Percentiles rank a stretch among this genome's conserved stretches.
Evolutionary conservation across 768 basidiomycete genomes (phyloP).

Genomic region (Hysterangium stoloniferum): DNA sequence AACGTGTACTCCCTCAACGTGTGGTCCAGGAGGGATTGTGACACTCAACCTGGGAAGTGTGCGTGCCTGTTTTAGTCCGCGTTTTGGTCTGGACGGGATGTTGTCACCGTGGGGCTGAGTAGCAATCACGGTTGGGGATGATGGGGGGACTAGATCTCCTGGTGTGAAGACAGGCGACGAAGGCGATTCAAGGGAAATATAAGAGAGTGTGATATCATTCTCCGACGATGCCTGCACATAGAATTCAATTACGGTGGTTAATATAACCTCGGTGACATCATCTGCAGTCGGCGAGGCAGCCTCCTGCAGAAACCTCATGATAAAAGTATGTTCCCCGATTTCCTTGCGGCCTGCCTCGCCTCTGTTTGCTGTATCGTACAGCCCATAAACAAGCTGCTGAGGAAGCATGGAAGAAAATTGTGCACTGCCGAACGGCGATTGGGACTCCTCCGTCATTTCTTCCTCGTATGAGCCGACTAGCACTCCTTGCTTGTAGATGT

Average conservation of each 20-base stretch:
- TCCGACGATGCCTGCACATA: not conserved
- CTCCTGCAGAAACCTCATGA: not conserved
- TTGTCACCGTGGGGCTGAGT: not conserved
- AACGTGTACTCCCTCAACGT: not conserved
- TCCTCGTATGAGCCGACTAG: not conserved
- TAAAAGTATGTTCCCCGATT: not conserved
- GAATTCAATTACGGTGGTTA: not conserved
- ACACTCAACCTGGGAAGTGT: not conserved
- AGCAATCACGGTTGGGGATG: not conserved
- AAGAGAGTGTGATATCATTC: not conserved
- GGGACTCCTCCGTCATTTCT: not conserved
- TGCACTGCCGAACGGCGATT: not conserved
- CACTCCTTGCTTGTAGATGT: not conserved
- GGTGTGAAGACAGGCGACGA: not conserved
- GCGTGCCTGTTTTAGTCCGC: not conserved
- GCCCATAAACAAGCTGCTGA: not conserved
- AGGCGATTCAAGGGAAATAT: not conserved
- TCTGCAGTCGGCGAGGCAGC: not conserved
- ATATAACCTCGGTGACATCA: not conserved
- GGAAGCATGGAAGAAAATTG: conserved; percentile 1
- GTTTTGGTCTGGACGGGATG: not conserved
- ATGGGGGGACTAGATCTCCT: not conserved
- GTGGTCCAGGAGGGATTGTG: not conserved
- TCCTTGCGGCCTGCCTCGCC: not conserved
- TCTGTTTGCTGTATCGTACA: not conserved